Evolutionary conservation across 2,329 filamentous ascomycete genomes (phyloP).

Genomic region (Xylariaceae sp.): DNA sequence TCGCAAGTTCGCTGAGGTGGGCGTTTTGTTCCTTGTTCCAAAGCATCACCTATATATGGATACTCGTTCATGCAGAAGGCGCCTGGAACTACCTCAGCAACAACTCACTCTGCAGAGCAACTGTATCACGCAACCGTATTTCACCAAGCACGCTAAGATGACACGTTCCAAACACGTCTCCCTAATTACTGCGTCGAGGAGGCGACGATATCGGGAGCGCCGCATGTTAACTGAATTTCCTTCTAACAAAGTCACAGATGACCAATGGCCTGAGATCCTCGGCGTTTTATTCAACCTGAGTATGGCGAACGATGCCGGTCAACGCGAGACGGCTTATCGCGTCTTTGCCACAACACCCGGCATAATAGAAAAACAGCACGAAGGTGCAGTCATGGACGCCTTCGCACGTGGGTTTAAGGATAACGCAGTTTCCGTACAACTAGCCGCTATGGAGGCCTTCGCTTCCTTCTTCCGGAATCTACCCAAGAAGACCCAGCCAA

Average conservation of each 20-base stretch:
- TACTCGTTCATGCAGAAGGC: not conserved
- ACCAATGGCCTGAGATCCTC: slow-evolving; percentile 89
- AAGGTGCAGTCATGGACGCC: slow-evolving; percentile 85
- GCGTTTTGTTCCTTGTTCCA: not conserved
- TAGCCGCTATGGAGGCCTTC: slow-evolving; percentile 96
- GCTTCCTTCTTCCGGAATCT: slow-evolving; percentile 94
- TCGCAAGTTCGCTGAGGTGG: not conserved
- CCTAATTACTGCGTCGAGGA: not conserved
- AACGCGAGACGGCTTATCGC: slow-evolving; percentile 91
- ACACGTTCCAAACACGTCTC: not conserved
- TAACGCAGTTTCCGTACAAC: slow-evolving; percentile 80
- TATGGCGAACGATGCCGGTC: slow-evolving; percentile 80
- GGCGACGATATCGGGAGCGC: not conserved
- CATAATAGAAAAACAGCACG: slow-evolving; percentile 95
- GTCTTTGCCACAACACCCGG: slow-evolving; percentile 95
- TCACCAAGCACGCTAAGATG: not conserved
- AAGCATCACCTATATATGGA: not conserved
- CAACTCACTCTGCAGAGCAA: not conserved
- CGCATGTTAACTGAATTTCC: not conserved
- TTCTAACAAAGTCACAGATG: slow-evolving; percentile 59
- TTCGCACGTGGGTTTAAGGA: slow-evolving; percentile 95
- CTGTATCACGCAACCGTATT: not conserved
- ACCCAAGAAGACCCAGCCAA: slow-evolving; percentile 83
- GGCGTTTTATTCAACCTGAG: slow-evolving; percentile 87
- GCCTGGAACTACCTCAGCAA: not conserved